Base-by-base conservation (phyloP, 352 stramenopile genomes). In the Stephanocyclus meneghinianus region DNA sequence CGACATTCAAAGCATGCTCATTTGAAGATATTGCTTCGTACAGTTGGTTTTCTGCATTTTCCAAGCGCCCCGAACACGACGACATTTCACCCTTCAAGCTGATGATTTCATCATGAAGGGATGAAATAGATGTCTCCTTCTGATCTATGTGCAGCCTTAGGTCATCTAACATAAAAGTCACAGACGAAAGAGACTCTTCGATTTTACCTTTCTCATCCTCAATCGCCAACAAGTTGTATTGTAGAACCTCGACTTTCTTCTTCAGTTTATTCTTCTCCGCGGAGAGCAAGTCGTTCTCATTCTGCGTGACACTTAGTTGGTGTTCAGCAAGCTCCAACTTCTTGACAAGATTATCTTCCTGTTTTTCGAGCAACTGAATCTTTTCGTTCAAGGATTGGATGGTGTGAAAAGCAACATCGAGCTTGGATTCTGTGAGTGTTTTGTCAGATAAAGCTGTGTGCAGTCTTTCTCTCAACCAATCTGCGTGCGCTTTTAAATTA, bases 21-120 rank as follows among this genome's bases (percentile, higher is more conserved):
- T 62, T 42, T 8, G 18, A 44, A 42, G 21, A 11, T 18, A 42
- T 62, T 2, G 29, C 53, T 44, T 13, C 11, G n/a, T n/a, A 13
- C 21, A 62, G 37, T 18, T 62, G 5, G 9, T 42, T 62, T 62
- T 62, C 53, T 42, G 53, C 26, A 44, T 62, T 30, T 42, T 44
- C 53, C 29, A 62, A 62, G n/a, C 53, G 53, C 9, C 16, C 53
- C 1, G 37, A 62, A 62, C 29, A 62, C 0, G 26, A 18, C 16
- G 26, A 8, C 50, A 59, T 59, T 26, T 59, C 50, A 11, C 18
- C n/a, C 50, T 59, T 59, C 50, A 59, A 32, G 15, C 18, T 32
- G 50, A 15, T 59, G 15, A 59, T 59, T 32, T 13, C 26, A 6
- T 59, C 15, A 10, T 32, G 15, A 8, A 62, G 29, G 1, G 21